Conservation (phyloP, 129 eudicot genomes). For the Scalesia atractyloides region DNA sequence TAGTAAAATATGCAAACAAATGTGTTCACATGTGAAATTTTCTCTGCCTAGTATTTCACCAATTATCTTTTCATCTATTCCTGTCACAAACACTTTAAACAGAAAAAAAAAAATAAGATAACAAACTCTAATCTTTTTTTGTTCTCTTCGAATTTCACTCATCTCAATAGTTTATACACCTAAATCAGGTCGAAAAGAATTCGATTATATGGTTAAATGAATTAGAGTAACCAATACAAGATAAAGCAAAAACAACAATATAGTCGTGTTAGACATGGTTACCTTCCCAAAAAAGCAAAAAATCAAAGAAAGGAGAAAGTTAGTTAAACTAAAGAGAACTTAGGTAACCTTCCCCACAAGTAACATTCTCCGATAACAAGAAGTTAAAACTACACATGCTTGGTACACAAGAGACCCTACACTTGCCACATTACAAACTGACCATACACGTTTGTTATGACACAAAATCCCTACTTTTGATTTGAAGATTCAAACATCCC, state of each 20-base stretch:
- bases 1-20: no score
- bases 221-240: not conserved
- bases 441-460: constrained; percentile 34
- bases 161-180: no score
- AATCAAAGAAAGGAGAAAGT: constrained; percentile 22
- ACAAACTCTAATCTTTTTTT: no score
- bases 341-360: constrained; percentile 39
- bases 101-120: no score
- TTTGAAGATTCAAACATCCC: constrained; percentile 28
- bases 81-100: no score
- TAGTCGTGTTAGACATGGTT: not conserved
- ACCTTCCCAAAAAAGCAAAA: constrained; percentile 3
- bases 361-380: constrained; percentile 30
- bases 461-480: constrained; percentile 11
- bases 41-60: no score
- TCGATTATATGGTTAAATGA: no score
- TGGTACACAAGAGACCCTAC: constrained; percentile 24
- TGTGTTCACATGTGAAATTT: no score
- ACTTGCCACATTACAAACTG: constrained; percentile 21
- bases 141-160: no score
- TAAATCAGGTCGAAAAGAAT: no score
- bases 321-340: constrained; percentile 24
- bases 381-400: constrained; percentile 18
- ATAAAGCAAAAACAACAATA: not conserved
- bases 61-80: no score